Base-by-base conservation (phyloP, 2,329 filamentous ascomycete species). In the Byssothecium circinans region DNA sequence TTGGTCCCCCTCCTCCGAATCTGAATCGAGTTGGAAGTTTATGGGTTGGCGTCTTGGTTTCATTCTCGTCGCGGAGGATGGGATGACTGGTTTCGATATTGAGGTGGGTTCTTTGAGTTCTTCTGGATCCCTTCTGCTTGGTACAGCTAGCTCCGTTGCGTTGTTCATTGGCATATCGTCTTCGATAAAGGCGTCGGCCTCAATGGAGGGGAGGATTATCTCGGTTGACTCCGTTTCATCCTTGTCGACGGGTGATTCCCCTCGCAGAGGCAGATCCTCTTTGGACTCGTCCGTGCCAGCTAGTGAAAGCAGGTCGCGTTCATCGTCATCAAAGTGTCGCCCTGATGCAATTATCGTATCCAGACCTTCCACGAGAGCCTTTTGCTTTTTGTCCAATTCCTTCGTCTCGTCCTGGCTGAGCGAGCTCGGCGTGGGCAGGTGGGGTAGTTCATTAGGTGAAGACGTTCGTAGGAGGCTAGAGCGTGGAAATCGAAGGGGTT, bases 341-440 rank as follows among this genome's bases (percentile, higher is more conserved):
- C 53, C 57, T 3, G 60, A 58, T 2, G 57, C 50, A n/a, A 55
- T 30, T 2, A 37, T 20, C 10, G 50, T 27, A 2, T 38, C 29
- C 11, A 19, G 38, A 18, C 25, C 27, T 12, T 23, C 12, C 8
- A 12, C 33, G 15, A 19, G 18, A 12, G n/a, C 12, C 27, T 22
- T 18, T n/a, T 5, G 17, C 25, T 23, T 32, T 8, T 44, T 19
- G 6, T 39, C 29, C 5, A 18, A 4, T 1, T 33, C 36, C 2
- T 43, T 35, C n/a, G 17, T 29, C 0, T 59, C 51, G 8, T 54
- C 49, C 4, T 63, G 52, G 30, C 55, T 52, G 2, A 60, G 49
- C 8, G 63, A 66, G 35, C 50, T 63, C 2, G 66, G 66, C 14
- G 66, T 69, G 4, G 62, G 65, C 11, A 69, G 49, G 42, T 64